Base-by-base conservation (phyloP, 2,329 filamentous ascomycete species). In the Fusarium sp. region DNA sequence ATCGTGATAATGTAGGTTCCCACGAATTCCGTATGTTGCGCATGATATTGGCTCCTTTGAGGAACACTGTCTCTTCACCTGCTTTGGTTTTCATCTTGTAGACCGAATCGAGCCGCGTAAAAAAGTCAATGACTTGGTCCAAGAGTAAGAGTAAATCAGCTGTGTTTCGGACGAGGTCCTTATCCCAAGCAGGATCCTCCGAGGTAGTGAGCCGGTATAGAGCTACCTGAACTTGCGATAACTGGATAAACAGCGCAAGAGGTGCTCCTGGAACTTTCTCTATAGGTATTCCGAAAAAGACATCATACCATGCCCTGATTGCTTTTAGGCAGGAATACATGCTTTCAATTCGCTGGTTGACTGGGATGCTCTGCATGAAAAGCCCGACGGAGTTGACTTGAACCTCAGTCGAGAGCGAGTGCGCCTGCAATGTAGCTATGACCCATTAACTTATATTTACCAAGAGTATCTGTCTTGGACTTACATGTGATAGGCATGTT, bases 111-210 rank as follows among this genome's bases (percentile, higher is more conserved):
- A 74, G 44, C 15, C 67, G 67, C 19, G 62, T 58, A 31, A 78
- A 75, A n/a, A 71, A 43, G n/a, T 75, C 72, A 39, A 74, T 72
- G 5, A 70, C 68, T 40, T 72, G 71, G 36, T 78, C 74, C 5
- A 79, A 57, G n/a, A 78, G 63, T 7, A 58, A 49, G 3, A 78
- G 65, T 0, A 79, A 64, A 42, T 80, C 74, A 5, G 69, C 75
- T 2, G 74, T 77, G 22, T 69, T 68, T 12, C 72, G 72, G 6
- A 80, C 70, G 1, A 74, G 56, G 5, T 74, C 71, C 49, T 74
- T 76, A 53, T 81, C 78, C 79, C 78, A 81, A 6, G 70, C 75
- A 2, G 76, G 75, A 41, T 77, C 74, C 7, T 80, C 77, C 4
- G 75, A 70, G 1, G 73, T 76, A 3, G 76, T 76, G 22, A 81